Percentiles rank a stretch among this genome's conserved stretches.
Evolutionary conservation across 2,329 filamentous ascomycete species (phyloP).

Genomic region (Truncatella angustata): DNA sequence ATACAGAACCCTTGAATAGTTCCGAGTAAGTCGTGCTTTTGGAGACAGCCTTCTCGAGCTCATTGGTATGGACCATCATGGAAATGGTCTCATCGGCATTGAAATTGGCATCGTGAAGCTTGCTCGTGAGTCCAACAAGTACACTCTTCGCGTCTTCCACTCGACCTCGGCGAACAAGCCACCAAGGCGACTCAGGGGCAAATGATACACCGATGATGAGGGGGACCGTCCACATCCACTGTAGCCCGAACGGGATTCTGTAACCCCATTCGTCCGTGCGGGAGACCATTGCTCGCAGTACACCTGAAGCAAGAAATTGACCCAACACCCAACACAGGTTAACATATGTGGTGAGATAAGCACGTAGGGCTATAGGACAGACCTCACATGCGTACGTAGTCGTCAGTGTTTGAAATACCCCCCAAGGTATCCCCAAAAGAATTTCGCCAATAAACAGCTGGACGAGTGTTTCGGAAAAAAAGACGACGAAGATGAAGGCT

Average conservation of each 20-base stretch:
- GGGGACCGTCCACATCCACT: constrained; percentile 13
- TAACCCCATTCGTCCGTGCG: constrained; percentile 7
- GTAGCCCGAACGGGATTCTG: constrained; percentile 9
- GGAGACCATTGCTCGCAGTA: constrained; percentile 9
- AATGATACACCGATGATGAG: constrained; percentile 8
- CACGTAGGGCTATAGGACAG: neutral
- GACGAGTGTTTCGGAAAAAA: constrained; percentile 20
- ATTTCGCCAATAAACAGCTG: constrained; percentile 26
- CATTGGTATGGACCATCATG: constrained; percentile 38
- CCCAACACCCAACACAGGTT: constrained; percentile 14
- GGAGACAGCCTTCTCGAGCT: constrained; percentile 28
- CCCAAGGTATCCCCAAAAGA: constrained; percentile 28
- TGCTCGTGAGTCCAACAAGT: constrained; percentile 24
- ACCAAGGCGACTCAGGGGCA: constrained; percentile 12
- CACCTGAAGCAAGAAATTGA: constrained; percentile 8
- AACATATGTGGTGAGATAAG: constrained; percentile 11
- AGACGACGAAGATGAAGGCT: constrained; percentile 28
- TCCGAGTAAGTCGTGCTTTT: constrained; percentile 32
- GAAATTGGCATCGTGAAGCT: constrained; percentile 16
- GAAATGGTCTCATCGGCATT: constrained; percentile 32
- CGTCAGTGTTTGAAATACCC: constrained; percentile 29
- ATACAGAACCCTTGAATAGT: constrained; percentile 36
- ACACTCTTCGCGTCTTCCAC: constrained; percentile 27
- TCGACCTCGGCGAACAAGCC: constrained; percentile 29
- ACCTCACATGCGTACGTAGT: constrained; percentile 24